Base-by-base conservation (phyloP, 176 grass and related monocot genomes). In the Rhynchospora breviuscula region DNA sequence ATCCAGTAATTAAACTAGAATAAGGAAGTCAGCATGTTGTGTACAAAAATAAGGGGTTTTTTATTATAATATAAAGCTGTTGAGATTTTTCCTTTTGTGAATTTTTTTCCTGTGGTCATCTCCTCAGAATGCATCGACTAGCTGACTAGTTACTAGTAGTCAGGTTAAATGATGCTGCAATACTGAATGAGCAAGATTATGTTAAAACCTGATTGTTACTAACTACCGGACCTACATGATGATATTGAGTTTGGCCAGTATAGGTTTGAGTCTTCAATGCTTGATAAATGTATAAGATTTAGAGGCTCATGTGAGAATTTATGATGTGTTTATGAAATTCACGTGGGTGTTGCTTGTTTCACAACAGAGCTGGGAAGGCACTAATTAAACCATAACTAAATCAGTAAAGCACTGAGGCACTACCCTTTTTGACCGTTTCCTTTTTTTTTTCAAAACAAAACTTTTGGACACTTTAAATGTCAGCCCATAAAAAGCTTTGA, bases 401-500 rank as follows among this genome's bases (percentile, higher is more conserved):
- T n/a, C n/a, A n/a, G n/a, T n/a, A 59, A 59, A 6, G 5, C 56
- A 59, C 12, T 59, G 56, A 59, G 56, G n/a, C 2, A n/a, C 51
- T 53, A 3, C 35, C 35, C 35, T 4, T 40, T 77, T 56, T 56
- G 49, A 22, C 26, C 6, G 4, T 31, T 76, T 54, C 11, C 52
- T 29, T 23, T 17, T 18, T 17, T 18, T 17, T 17, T 18, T 14
- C 15, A 70, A 46, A 45, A 45, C 15, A 10, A 77, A 77, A 54
- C 23, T 57, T 22, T 53, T 54, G 7, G 72, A 76, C 72, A 31
- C 72, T 54, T 77, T 77, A 77, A 48, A 77, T 77, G 49, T 15
- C 72, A 54, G 72, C 47, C 12, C 12, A 77, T 77, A 33, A 77
- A 77, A 70, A 46, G 23, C 40, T 52, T 77, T 31, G 23, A 54